Percentiles rank a stretch among this genome's conserved stretches.
Evolutionary conservation across 345 rosid species (phyloP).

Genomic region (Ricinus communis): DNA sequence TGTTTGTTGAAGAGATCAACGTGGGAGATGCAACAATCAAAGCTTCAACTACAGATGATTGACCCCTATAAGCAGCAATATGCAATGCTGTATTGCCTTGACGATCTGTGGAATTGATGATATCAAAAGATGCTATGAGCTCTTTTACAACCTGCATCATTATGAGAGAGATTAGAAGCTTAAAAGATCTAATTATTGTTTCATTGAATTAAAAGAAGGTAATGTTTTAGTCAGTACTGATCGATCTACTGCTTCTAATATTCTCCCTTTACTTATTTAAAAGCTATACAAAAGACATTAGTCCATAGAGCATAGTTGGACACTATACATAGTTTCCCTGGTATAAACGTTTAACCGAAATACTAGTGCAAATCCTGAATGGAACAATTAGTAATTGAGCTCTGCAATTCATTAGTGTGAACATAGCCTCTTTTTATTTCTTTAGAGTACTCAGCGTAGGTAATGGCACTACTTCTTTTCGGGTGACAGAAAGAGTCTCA

Average conservation of each 20-base stretch:
- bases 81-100: conserved; percentile 80
- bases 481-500: background rate
- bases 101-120: conserved; percentile 49
- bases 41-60: conserved; percentile 54
- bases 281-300: no score
- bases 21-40: conserved; percentile 54
- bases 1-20: conserved; percentile 48
- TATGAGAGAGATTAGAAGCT: background rate
- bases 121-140: conserved; percentile 49
- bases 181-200: background rate
- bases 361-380: no score
- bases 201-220: background rate
- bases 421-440: background rate
- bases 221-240: background rate
- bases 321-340: no score
- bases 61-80: conserved; percentile 73
- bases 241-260: background rate
- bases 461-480: background rate
- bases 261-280: background rate
- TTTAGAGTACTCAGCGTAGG: background rate
- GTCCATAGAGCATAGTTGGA: no score
- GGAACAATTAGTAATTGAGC: no score
- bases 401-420: background rate
- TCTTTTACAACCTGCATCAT: conserved; percentile 59
- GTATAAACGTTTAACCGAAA: no score